Percentiles rank a stretch among this genome's conserved stretches.
These are phyloP conservation scores for Trypanosoma lewisi DNA, from an alignment of 208 protist species.

Conservation along the genomic window DNA sequence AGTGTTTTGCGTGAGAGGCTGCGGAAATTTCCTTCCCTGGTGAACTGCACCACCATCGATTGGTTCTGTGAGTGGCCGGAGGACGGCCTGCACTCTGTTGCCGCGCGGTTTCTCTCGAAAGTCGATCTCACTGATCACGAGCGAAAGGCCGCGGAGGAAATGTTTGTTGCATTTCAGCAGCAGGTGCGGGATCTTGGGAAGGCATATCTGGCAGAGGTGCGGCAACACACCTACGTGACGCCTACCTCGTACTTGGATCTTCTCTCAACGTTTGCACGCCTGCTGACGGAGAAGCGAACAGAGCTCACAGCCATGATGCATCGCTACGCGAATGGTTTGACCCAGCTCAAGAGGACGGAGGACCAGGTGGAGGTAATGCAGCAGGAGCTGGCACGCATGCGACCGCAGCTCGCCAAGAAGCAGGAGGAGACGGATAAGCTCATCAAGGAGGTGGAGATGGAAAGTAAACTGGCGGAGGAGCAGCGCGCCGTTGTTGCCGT, in stretches of 20 bases:
- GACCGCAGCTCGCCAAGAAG: constrained; percentile 90
- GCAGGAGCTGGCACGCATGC: constrained; percentile 87
- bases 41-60: constrained; percentile 99
- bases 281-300: constrained; percentile 82
- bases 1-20: constrained; percentile 92
- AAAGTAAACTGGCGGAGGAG: constrained; percentile 87
- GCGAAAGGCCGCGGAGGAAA: constrained; percentile 67
- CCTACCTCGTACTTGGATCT: constrained; percentile 96
- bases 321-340: constrained; percentile 88
- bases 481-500: constrained; percentile 82
- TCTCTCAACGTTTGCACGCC: constrained; percentile 86
- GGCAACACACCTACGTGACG: constrained; percentile 94
- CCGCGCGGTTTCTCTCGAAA: constrained; percentile 80
- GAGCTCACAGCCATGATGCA: constrained; percentile 87
- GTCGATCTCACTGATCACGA: constrained; percentile 78
- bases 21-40: constrained; percentile 96
- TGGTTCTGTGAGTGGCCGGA: constrained; percentile 98
- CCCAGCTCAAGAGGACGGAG: constrained; percentile 89
- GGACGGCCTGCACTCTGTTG: constrained; percentile 93
- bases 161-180: constrained; percentile 93
- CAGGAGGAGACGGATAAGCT: constrained; percentile 88
- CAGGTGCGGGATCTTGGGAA: constrained; percentile 80
- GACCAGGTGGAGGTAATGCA: constrained; percentile 96
- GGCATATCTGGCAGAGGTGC: constrained; percentile 85
- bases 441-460: constrained; percentile 81